Conservation (phyloP, 2,329 filamentous ascomycete species). For the Fusarium sp. region DNA sequence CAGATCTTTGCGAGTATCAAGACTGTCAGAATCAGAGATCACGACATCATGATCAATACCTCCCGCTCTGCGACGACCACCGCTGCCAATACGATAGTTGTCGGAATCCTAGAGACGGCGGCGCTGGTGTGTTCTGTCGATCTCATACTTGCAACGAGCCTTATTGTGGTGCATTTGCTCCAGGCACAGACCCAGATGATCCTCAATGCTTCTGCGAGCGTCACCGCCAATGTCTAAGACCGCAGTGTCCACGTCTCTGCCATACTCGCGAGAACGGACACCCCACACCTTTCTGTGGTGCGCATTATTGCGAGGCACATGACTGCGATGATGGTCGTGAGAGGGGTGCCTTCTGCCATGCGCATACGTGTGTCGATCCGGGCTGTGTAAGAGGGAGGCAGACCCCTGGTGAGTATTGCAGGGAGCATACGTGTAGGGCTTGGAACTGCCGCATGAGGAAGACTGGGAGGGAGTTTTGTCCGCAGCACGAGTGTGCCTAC, state of each 20-base stretch:
- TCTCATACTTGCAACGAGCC: conserved; percentile 42
- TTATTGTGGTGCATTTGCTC: conserved; percentile 39
- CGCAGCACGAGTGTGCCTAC: conserved; percentile 40
- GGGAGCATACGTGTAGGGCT: conserved; percentile 40
- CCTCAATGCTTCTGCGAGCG: conserved; percentile 42
- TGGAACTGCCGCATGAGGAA: conserved; percentile 36
- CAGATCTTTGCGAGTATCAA: conserved; percentile 43
- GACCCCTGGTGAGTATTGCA: conserved; percentile 31
- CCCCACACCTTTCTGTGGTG: conserved; percentile 40
- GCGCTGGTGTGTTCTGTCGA: conserved; percentile 35
- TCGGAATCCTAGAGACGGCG: conserved; percentile 20
- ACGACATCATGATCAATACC: conserved; percentile 28
- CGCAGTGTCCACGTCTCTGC: conserved; percentile 39
- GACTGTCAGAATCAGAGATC: conserved; percentile 38
- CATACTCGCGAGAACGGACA: conserved; percentile 41
- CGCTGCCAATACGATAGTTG: conserved; percentile 41
- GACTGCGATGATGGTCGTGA: conserved; percentile 41
- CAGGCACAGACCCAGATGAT: conserved; percentile 23
- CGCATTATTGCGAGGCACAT: conserved; percentile 42
- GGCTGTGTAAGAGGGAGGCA: conserved; percentile 36
- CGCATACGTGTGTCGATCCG: conserved; percentile 42
- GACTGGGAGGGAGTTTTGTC: conserved; percentile 35
- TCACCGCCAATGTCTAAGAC: conserved; percentile 40
- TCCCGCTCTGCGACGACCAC: conserved; percentile 43
- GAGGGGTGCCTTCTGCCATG: conserved; percentile 33